Percentiles rank a stretch among this genome's conserved stretches.
Conservation (phyloP, 208 protist genomes). For the Vickermania spadyakhi region DNA sequence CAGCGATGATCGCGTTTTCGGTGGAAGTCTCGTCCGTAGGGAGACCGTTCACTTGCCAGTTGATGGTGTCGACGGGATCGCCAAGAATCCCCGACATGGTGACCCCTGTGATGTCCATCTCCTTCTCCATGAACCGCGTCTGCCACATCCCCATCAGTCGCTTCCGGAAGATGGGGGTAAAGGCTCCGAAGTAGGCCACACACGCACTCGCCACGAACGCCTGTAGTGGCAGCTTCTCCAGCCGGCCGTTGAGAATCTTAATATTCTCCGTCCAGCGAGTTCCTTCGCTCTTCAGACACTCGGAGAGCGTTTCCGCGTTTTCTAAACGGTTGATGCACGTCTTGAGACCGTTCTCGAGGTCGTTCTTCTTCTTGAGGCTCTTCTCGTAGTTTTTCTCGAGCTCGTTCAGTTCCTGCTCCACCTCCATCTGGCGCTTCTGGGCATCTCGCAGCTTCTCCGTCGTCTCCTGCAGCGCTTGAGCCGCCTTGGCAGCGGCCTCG, state of each 20-base stretch:
- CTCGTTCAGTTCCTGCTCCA: slow-evolving; percentile 87
- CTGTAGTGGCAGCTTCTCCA: slow-evolving; percentile 87
- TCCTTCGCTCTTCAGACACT: slow-evolving; percentile 90
- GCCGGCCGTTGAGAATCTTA: slow-evolving; percentile 37
- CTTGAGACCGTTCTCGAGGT: slow-evolving; percentile 81
- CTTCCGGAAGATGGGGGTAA: slow-evolving; percentile 90
- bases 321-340: slow-evolving; percentile 84
- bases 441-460: slow-evolving; percentile 85
- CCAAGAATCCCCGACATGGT: slow-evolving; percentile 70
- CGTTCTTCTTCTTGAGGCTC: slow-evolving; percentile 84
- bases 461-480: slow-evolving; percentile 79
- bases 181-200: slow-evolving; percentile 93
- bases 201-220: slow-evolving; percentile 93
- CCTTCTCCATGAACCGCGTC: slow-evolving; percentile 26
- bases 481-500: slow-evolving; percentile 81
- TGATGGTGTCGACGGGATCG: slow-evolving; percentile 93
- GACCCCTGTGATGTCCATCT: slow-evolving; percentile 49
- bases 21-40: slow-evolving; percentile 95
- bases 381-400: slow-evolving; percentile 86
- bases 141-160: slow-evolving; percentile 79
- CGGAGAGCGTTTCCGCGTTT: slow-evolving; percentile 93
- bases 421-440: slow-evolving; percentile 80
- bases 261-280: slow-evolving; percentile 93
- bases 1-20: slow-evolving; percentile 94
- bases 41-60: slow-evolving; percentile 95